Evolutionary conservation across 2,329 filamentous ascomycete genomes (phyloP), one percentile per base, ranked within the genome.

Genomic region (Diaporthe eres): DNA sequence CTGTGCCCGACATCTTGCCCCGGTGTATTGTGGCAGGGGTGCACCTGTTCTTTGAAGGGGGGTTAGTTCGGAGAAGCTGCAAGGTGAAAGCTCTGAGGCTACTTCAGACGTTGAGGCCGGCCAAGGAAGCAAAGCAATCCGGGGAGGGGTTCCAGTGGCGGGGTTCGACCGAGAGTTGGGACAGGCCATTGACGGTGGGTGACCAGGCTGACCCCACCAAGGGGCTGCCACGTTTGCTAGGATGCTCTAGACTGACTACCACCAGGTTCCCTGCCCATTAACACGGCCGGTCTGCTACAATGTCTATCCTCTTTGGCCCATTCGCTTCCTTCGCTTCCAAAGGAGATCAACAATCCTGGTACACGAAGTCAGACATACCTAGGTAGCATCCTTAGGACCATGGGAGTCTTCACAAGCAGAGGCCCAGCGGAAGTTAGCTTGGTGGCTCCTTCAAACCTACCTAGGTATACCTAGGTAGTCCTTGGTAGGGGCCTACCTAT

Each of bases 1-100:
- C 89, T 82, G 93, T 89, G 63, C 87, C 82, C 80, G 89, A 86
- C 86, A 88, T 88, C 63, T 72, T 75, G 47, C 60, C 71, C 76
- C 58, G 47, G 51, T 55, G 25, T 44, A 9, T 15, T 57, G 42
- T 34, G 28, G 68, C 34, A 31, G 6, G 39, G 55, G n/a, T 25
- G 37, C 39, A 22, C 42, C 15, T 60, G 22, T 65, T 63, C 22
- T 19, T 19, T 25, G 12, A 34, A 13, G 28, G 49, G 49, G 28
- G 44, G 53, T 12, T 13, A 19, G 25, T 22, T 63, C 42, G 51
- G 22, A 42, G 58, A 53, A 44, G 58, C 17, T 31, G n/a, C 47
- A 28, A 19, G 57, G 65, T 60, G 44, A 58, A 9, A 22, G 28
- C n/a, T 39, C 47, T 55, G 63, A 42, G 17, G 42, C n/a, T 58